Base-by-base conservation (phyloP, 148 eudicot genomes). In the Silene conica region DNA sequence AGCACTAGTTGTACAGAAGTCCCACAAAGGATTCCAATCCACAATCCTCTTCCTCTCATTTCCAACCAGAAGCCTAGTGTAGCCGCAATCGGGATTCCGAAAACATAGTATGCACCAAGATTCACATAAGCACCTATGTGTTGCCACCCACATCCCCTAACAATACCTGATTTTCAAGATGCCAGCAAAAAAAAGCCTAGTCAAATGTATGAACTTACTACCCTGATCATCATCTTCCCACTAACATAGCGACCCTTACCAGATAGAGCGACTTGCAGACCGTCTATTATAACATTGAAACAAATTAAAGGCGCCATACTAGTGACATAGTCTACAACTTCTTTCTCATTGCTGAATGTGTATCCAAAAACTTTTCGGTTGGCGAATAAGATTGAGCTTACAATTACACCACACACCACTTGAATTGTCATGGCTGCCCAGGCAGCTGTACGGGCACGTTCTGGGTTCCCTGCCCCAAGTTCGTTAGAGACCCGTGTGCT, bases 141-240 rank as follows among this genome's bases (percentile, higher is more conserved):
- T 74, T 93, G 98, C 98, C 96, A 93, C 10, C 98, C 98, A 73
- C 96, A 90, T 72, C 98, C 97, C 72, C 97, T 85, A 6, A 96
- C 96, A 75, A 92, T 77, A 73, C 97, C 96, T 91, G 68, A 28
- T 38, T 9, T 80, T 76, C 65, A 56, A 48, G 38, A 26, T 63
- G n/a, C 18, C 21, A 34, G 63, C n/a, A 34, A 1, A 34, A 3
- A 38, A 38, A 38, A 38, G 43, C 43, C 43, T 38, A 6, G 43
- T 38, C 43, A 38, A 13, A 38, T 61, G 41, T 19, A 57, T 57
- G 13, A 58, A 2, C 60, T 31, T 50, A 9, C 2, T 38, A 38
- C 43, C 9, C 43, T 6, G 8, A 50, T 50, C 1, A 50, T 14
- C 55, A 14, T 50, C 18, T 50, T 50, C 16, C 55, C 55, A 15